A percentile compares a stretch with the other conserved stretches of the same genome.
These are phyloP conservation scores for Yamadazyma aaseri DNA, from an alignment of 1,139 yeast species.

Conservation along the genomic window DNA sequence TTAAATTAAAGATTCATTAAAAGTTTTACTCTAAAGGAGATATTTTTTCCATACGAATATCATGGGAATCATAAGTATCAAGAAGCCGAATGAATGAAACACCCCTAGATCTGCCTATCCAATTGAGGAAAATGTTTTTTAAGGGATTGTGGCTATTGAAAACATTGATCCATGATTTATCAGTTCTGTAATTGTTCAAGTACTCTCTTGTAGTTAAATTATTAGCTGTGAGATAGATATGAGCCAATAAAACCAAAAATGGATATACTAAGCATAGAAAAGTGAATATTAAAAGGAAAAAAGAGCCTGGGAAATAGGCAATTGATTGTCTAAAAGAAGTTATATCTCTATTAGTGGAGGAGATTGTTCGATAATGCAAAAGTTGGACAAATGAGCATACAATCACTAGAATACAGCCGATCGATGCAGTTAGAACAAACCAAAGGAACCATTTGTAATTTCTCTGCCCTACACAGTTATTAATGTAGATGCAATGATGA, in stretches of 20 bases:
- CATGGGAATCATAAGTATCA: slow-evolving; percentile 37
- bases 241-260: slow-evolving; percentile 48
- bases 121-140: slow-evolving; percentile 43
- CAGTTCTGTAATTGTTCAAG: slow-evolving; percentile 37
- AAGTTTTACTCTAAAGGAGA: slow-evolving; percentile 20
- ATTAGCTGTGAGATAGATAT: slow-evolving; percentile 51
- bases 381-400: slow-evolving; percentile 29
- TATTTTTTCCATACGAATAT: slow-evolving; percentile 38
- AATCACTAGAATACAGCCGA: slow-evolving; percentile 23
- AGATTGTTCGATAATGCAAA: slow-evolving; percentile 22
- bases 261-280: slow-evolving; percentile 53
- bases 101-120: slow-evolving; percentile 53
- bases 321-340: slow-evolving; percentile 22
- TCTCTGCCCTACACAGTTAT: slow-evolving; percentile 41
- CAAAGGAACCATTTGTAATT: slow-evolving; percentile 40
- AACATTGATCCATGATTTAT: slow-evolving; percentile 36
- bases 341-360: slow-evolving; percentile 8
- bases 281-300: slow-evolving; percentile 49
- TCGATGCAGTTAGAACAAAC: slow-evolving; percentile 29
- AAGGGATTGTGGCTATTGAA: slow-evolving; percentile 37
- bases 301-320: slow-evolving; percentile 37
- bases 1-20: too few relatives aligned
- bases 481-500: slow-evolving; percentile 41
- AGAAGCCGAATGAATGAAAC: slow-evolving; percentile 36
- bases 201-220: slow-evolving; percentile 74